Conservation (phyloP, 495 filamentous ascomycete genomes). For the Pyronema omphalodes region DNA sequence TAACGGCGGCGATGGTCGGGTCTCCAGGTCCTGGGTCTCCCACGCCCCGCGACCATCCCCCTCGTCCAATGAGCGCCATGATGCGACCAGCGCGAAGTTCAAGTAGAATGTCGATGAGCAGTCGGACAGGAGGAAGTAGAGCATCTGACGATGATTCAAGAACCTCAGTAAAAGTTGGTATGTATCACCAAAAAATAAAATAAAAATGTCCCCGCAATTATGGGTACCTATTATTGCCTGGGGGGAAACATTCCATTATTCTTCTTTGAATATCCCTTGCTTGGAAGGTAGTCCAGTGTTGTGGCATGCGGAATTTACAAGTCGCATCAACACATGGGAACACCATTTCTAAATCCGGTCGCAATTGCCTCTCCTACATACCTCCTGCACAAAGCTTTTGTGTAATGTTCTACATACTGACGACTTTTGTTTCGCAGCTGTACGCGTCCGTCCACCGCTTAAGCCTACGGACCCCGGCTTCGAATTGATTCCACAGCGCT, state of each 20-base stretch:
- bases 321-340: too few species aligned
- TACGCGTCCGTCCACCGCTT: conserved; percentile 84
- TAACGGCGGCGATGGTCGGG: conserved; percentile 6
- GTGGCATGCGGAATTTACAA: too few species aligned
- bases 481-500: conserved; percentile 87
- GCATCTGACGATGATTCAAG: conserved; percentile 85
- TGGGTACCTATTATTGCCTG: background rate
- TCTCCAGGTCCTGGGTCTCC: conserved; percentile 1
- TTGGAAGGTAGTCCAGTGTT: too few species aligned
- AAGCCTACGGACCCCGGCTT: conserved; percentile 71
- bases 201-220: background rate
- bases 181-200: conserved; percentile 33
- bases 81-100: conserved; percentile 63
- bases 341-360: too few species aligned
- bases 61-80: conserved; percentile 72
- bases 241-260: too few species aligned
- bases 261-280: too few species aligned
- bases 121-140: conserved; percentile 63
- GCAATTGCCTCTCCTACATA: too few species aligned
- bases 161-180: conserved; percentile 99
- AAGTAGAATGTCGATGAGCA: conserved; percentile 79
- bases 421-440: conserved; percentile 35
- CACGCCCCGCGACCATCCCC: conserved; percentile 20
- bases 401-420: background rate
- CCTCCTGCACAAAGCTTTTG: background rate